Base-by-base conservation (phyloP, 768 basidiomycete genomes). In the Suillus discolor region DNA sequence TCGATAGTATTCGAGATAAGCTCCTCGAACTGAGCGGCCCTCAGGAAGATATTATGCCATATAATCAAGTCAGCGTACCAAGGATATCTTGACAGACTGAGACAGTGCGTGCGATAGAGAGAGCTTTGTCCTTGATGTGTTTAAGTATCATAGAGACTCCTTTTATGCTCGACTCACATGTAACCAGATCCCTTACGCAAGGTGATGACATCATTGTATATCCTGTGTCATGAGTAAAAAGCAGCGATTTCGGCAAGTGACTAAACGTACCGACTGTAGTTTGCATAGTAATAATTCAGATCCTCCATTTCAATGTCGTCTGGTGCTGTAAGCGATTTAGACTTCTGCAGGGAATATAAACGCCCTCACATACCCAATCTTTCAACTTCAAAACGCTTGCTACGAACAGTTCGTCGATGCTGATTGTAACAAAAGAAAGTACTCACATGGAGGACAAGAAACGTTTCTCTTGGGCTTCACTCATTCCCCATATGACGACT, bases 401-500 rank as follows among this genome's bases (percentile, higher is more conserved):
- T 98, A 71, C 34, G 63, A 39, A 38, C n/a, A 57, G 1, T 49
- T 44, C 38, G 70, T 62, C 66, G 67, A 39, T 61, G 68, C 45
- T 68, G 12, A 66, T 42, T 65, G 13, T 25, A 49, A 64, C 44
- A 57, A 61, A 51, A 62, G 45, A 39, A n/a, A 18, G 59, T 36
- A 81, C 93, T 78, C 72, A 96, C 96, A 98, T 85, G 25, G 95
- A 96, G 34, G 91, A 88, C 67, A 98, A 79, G 72, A 98, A 95
- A 11, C 95, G 84, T 75, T 87, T 92, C 80, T 98, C 96, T 72
- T 97, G 93, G 6, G 87, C 82, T 74, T 97, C 94, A 45, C 93
- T 90, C 96, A 98, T 97, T 31, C 96, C 96, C 96, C 96, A 98
- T 61, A 97, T 93, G 31, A 98, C 96, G 34, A 97, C 92, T 0